Evolutionary conservation across 306 rosid genomes (phyloP).

Genomic region (Amphicarpaea edgeworthii): DNA sequence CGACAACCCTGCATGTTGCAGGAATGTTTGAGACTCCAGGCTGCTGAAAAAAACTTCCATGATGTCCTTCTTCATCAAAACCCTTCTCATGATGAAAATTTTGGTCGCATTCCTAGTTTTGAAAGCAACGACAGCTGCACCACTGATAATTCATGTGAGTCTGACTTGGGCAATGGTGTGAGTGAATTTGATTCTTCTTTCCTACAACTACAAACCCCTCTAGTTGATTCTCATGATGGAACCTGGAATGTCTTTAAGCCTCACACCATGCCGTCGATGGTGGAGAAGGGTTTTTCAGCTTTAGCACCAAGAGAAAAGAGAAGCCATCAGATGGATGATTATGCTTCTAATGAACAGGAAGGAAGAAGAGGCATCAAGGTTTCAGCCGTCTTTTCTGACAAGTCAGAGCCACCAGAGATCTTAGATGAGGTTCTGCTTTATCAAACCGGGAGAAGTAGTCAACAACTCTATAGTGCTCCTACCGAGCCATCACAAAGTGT

Average conservation of each 20-base stretch:
- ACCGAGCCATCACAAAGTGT: constrained; percentile 36
- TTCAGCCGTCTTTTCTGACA: constrained; percentile 49
- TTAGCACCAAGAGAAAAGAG: constrained; percentile 47
- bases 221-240: constrained; percentile 40
- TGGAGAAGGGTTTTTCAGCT: constrained; percentile 5
- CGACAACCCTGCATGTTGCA: constrained; percentile 80
- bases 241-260: constrained; percentile 38
- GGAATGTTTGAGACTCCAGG: constrained; percentile 76
- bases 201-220: constrained; percentile 31
- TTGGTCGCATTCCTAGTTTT: constrained; percentile 29
- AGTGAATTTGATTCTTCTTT: constrained; percentile 42
- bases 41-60: constrained; percentile 82
- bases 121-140: constrained; percentile 47
- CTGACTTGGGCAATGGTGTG: constrained; percentile 36
- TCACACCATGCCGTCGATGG: background rate
- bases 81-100: background rate
- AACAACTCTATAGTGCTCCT: background rate
- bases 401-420: constrained; percentile 48
- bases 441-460: constrained; percentile 18
- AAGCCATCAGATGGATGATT: constrained; percentile 39
- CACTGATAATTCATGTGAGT: constrained; percentile 45
- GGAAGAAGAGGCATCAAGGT: constrained; percentile 57
- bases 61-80: constrained; percentile 60
- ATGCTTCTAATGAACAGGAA: constrained; percentile 40
- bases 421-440: constrained; percentile 53